Base-by-base conservation (phyloP, 306 rosid genomes). In the Clitoria ternatea region DNA sequence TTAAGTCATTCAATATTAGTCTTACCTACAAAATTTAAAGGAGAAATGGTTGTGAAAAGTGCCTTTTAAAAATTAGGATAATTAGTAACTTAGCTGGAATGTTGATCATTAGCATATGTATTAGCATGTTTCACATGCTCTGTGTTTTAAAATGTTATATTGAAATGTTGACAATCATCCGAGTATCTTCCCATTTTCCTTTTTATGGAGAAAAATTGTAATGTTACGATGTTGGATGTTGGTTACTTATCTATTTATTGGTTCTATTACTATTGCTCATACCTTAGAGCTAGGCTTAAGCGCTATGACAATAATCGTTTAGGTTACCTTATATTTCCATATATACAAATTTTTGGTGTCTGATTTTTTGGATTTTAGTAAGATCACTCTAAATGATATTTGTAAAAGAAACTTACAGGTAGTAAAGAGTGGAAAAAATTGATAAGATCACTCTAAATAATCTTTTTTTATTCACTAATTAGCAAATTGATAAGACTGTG, bases 271-370 rank as follows among this genome's bases (percentile, higher is more conserved):
- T 42, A 35, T 43, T 33, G 47, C n/a, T 9, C 45, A 39, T 44
- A 67, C 72, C 69, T 47, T 43, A 22, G 74, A 70, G 49, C 64
- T 67, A 66, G 54, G 56, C 49, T 52, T 83, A 47, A 72, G 74
- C 36, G 52, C 52, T 50, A 23, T 60, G 39, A 37, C 45, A 39
- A 63, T 26, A 61, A 60, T 75, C 30, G 7, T 4, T 66, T 66
- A 54, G 61, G 32, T 45, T 75, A 63, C 70, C 37, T 60, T 71
- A 3, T 65, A 35, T 74, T 69, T 60, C 42, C 64, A 40, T 47
- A 36, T 64, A 44, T 18, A 29, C 30, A 40, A 52, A 66, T 72
- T 48, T 42, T 32, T 61, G 29, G 68, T 33, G 35, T 55, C 32
- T 62, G 59, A 40, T 55, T 36, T n/a, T n/a, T n/a, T n/a, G n/a